These are phyloP conservation scores for Basidiobolus meristosporus DNA, from an alignment of 371 early-diverging fungal genomes.

Conservation along the genomic window DNA sequence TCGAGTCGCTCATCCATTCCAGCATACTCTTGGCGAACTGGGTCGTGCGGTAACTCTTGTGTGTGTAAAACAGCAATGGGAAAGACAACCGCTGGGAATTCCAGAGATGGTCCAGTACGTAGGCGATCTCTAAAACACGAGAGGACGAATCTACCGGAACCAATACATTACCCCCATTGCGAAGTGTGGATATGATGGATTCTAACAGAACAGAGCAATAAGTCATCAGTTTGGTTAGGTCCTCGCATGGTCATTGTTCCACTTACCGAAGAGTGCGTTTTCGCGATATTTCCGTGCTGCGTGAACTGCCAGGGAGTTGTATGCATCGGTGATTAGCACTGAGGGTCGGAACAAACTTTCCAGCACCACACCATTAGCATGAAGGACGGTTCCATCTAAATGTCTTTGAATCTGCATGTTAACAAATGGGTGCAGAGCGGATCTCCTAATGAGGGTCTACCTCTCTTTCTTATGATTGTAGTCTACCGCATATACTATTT, in stretches of 20 bases:
- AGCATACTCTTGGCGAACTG: constrained; percentile 77
- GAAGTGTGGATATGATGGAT: constrained; percentile 34
- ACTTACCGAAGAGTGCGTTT: constrained; percentile 41
- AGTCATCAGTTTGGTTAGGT: background rate
- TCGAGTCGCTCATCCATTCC: constrained; percentile 89
- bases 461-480: constrained; percentile 90
- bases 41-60: constrained; percentile 50
- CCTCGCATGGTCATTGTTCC: background rate
- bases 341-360: constrained; percentile 61
- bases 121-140: constrained; percentile 82
- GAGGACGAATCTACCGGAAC: constrained; percentile 81
- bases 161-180: constrained; percentile 58
- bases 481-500: constrained; percentile 89
- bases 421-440: background rate
- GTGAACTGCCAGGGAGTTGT: constrained; percentile 46
- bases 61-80: constrained; percentile 59
- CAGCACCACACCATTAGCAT: constrained; percentile 46
- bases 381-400: constrained; percentile 60
- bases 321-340: constrained; percentile 80
- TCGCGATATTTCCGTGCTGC: constrained; percentile 58
- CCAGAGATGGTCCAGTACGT: constrained; percentile 78
- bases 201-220: constrained; percentile 12
- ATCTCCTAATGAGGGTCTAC: constrained; percentile 14
- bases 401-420: constrained; percentile 49
- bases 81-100: constrained; percentile 31